phyloP scores from a whole-genome alignment of 2,329 filamentous ascomycete genomes.

The Bipolaris victoriae region DNA sequence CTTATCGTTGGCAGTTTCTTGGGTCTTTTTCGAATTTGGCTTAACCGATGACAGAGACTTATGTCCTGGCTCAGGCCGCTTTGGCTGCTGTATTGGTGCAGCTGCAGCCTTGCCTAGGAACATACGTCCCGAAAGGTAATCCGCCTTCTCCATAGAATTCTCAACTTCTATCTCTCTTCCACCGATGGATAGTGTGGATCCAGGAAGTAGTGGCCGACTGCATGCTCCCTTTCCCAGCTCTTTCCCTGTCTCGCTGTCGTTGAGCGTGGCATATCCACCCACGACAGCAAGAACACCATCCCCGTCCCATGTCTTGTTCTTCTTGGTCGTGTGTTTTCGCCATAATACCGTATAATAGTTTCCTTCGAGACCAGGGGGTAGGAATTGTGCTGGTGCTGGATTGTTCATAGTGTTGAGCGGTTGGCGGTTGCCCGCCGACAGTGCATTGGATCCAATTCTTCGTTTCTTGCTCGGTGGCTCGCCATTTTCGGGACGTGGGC shows the following conservation, averaged over 20 bases:
- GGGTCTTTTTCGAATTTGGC: conserved; percentile 22
- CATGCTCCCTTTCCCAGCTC: conserved; percentile 66
- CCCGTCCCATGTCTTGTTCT: conserved; percentile 79
- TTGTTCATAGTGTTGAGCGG: conserved; percentile 39
- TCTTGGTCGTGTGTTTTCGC: conserved; percentile 73
- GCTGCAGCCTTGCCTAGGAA: conserved; percentile 47
- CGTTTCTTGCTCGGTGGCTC: conserved; percentile 52
- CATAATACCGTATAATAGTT: conserved; percentile 55
- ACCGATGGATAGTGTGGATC: conserved; percentile 65
- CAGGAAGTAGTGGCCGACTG: conserved; percentile 63
- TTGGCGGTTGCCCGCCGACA: conserved; percentile 35
- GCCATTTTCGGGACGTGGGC: conserved; percentile 24
- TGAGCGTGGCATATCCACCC: conserved; percentile 64
- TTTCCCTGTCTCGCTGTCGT: conserved; percentile 65
- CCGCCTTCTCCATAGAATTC: conserved; percentile 63
- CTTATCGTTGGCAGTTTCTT: conserved; percentile 24
- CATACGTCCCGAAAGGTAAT: conserved; percentile 60
- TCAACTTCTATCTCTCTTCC: conserved; percentile 75
- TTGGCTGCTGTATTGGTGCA: conserved; percentile 26
- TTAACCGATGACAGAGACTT: conserved; percentile 22
- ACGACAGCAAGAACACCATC: conserved; percentile 68
- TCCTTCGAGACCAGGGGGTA: conserved; percentile 34
- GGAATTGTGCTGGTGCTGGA: conserved; percentile 24
- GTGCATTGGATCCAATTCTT: conserved; percentile 45
- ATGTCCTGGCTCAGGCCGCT: conserved; percentile 23